Conservation (phyloP, 1,284 basidiomycete species). For the Peniophora sp. region DNA sequence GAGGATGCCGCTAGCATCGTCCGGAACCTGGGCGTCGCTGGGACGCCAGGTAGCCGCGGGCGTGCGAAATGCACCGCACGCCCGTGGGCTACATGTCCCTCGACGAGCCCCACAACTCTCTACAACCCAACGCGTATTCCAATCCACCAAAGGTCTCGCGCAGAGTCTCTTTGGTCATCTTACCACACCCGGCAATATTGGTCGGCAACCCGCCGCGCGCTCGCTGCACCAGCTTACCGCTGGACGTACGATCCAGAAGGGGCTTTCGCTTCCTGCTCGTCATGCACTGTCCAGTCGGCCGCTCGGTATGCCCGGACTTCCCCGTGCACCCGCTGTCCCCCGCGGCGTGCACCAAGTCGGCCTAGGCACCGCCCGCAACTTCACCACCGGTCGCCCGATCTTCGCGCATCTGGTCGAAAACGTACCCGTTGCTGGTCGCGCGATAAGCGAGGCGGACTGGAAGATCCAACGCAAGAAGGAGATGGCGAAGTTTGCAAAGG, state of each 20-base stretch:
- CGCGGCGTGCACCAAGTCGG: constrained; percentile 56
- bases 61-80: constrained; percentile 14
- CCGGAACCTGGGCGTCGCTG: constrained; percentile 33
- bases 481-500: constrained; percentile 4
- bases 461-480: constrained; percentile 29
- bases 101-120: constrained; percentile 22
- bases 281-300: constrained; percentile 33
- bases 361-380: constrained; percentile 63
- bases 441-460: constrained; percentile 65
- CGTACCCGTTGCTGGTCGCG: constrained; percentile 59
- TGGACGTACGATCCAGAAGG: constrained; percentile 24
- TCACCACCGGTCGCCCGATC: constrained; percentile 60
- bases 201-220: constrained; percentile 26
- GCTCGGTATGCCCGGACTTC: constrained; percentile 40
- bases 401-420: constrained; percentile 74
- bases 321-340: constrained; percentile 42
- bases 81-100: constrained; percentile 31
- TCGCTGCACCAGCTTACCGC: constrained; percentile 27
- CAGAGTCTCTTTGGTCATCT: constrained; percentile 49
- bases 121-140: constrained; percentile 40
- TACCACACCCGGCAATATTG: constrained; percentile 44
- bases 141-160: constrained; percentile 45
- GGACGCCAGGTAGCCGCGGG: constrained; percentile 24
- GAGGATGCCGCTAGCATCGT: constrained; percentile 49
- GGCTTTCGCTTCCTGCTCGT: constrained; percentile 38